phyloP scores from a whole-genome alignment of 192 early-diverging fungal species.

The Backusella macrospora region DNA sequence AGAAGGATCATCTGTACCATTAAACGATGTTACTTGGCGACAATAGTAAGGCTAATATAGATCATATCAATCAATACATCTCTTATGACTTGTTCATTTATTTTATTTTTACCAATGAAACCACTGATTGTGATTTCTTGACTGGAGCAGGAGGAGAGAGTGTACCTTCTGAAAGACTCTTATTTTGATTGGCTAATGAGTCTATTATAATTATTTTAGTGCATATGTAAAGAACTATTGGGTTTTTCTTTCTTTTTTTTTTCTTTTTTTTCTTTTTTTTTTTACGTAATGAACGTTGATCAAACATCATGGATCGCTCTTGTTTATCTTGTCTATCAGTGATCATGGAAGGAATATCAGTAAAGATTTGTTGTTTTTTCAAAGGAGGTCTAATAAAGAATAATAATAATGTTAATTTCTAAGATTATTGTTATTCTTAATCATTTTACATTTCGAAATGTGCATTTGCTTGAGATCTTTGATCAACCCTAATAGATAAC shows the following conservation, averaged over 20 bases:
- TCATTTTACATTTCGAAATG: constrained; percentile 36
- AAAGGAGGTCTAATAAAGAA: constrained; percentile 36
- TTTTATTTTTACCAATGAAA: constrained; percentile 26
- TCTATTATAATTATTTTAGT: constrained; percentile 7
- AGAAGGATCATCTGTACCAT: constrained; percentile 23
- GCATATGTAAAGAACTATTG: neutral
- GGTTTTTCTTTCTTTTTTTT: neutral
- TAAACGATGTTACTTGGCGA: constrained; percentile 7
- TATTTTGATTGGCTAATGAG: constrained; percentile 11
- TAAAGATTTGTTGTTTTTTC: constrained; percentile 43
- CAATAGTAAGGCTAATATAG: constrained; percentile 15
- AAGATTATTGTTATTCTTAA: neutral
- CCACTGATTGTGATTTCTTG: constrained; percentile 33
- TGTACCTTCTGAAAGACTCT: constrained; percentile 1
- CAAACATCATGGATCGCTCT: constrained; percentile 19
- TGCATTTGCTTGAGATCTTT: constrained; percentile 29
- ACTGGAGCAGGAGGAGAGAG: constrained; percentile 10
- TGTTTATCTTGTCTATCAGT: constrained; percentile 37
- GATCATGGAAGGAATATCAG: constrained; percentile 40
- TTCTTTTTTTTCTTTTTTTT: neutral
- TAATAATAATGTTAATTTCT: neutral
- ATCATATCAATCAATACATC: neutral
- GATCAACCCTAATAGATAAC: constrained; percentile 41
- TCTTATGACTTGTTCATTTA: too few species aligned
- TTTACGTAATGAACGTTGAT: constrained; percentile 12